Conservation (phyloP, 345 rosid species). For the sweet orange (Citrus sinensis) region DVS_A1.0 CM039164.1:2866001-2866500, state of each 20-base stretch:
- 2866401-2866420: not conserved
- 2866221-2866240: not conserved
- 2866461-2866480: not conserved
- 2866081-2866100: not conserved
- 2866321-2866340: not conserved
- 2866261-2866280: not conserved
- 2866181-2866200: not conserved
- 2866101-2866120: not conserved
- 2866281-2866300: not conserved
- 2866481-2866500: not conserved
- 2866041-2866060: not conserved
- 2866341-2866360: not conserved
- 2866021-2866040: not conserved
- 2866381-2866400: not conserved
- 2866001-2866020: not conserved
- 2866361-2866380: not conserved
- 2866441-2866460: not conserved
- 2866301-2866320: not conserved
- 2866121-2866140: not conserved
- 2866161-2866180: not conserved
- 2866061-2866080: not conserved
- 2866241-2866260: too few species aligned
- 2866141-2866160: not conserved
- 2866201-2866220: slow-evolving; percentile 15
- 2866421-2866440: not conserved